Percentiles rank a stretch among this genome's conserved stretches.
phyloP scores from a whole-genome alignment of 371 early-diverging fungal species.

The Lichtheimia hyalospora region DNA sequence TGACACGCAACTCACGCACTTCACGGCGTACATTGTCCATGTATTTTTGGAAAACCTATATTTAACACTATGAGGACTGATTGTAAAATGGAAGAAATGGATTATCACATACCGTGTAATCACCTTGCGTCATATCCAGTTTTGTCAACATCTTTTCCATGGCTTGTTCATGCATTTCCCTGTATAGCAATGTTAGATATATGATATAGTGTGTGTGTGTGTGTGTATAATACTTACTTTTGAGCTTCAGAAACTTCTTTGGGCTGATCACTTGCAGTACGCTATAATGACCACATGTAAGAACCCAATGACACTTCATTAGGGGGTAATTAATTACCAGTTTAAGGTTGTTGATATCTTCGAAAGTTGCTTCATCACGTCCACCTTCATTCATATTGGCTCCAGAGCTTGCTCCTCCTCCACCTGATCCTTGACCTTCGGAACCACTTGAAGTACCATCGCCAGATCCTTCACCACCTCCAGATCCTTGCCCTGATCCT shows the following conservation, averaged over 20 bases:
- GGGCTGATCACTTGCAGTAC: constrained; percentile 47
- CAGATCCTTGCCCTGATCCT: constrained; percentile 19
- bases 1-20: constrained; percentile 75
- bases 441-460: constrained; percentile 29
- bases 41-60: constrained; percentile 50
- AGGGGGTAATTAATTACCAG: constrained; percentile 46
- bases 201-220: neutral
- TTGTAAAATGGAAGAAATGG: no score
- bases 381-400: constrained; percentile 58
- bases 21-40: constrained; percentile 70
- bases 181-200: constrained; percentile 5
- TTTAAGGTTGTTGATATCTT: constrained; percentile 62
- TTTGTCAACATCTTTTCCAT: constrained; percentile 64
- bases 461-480: constrained; percentile 41
- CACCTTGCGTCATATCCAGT: constrained; percentile 72
- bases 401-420: constrained; percentile 44
- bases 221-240: constrained; percentile 30
- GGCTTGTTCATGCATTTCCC: constrained; percentile 68
- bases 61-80: no score
- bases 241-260: constrained; percentile 57
- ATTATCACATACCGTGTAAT: constrained; percentile 47
- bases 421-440: constrained; percentile 30
- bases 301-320: neutral
- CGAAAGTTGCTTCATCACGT: constrained; percentile 61
- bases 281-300: constrained; percentile 16